These are phyloP conservation scores for Calonectria montana DNA, from an alignment of 2,329 filamentous ascomycete genomes.

Conservation along the genomic window DNA sequence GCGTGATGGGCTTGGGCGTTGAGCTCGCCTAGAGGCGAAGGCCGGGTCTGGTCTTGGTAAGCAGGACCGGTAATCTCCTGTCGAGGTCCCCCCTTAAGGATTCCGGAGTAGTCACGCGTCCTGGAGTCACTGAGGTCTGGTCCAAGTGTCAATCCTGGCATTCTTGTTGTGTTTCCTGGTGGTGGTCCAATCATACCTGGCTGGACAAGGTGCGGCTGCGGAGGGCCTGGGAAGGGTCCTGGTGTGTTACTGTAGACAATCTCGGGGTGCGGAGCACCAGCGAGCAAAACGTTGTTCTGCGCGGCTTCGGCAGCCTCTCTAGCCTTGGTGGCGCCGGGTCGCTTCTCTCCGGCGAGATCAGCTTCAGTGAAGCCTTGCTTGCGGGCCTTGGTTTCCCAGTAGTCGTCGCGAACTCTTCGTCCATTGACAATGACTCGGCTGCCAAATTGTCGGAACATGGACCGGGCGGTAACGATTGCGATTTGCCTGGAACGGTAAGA, in stretches of 20 bases:
- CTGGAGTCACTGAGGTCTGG: constrained; percentile 82
- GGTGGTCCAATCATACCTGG: constrained; percentile 76
- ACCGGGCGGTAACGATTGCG: constrained; percentile 95
- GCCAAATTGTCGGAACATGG: constrained; percentile 99
- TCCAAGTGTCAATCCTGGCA: constrained; percentile 86
- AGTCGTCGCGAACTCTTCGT: constrained; percentile 92
- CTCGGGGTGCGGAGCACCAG: constrained; percentile 77
- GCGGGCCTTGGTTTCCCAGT: constrained; percentile 96
- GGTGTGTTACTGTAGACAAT: constrained; percentile 87
- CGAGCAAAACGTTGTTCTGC: constrained; percentile 69
- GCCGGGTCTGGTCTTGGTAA: constrained; percentile 87
- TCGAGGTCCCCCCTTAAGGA: constrained; percentile 80
- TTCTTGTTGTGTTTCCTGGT: constrained; percentile 74
- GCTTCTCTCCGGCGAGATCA: constrained; percentile 94
- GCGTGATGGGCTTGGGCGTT: constrained; percentile 88
- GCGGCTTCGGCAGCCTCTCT: constrained; percentile 81
- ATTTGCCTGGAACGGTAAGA: constrained; percentile 99
- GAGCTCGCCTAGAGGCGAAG: constrained; percentile 81
- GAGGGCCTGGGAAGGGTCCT: constrained; percentile 72
- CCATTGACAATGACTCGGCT: constrained; percentile 93
- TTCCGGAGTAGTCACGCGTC: constrained; percentile 83
- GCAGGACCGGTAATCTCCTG: constrained; percentile 90
- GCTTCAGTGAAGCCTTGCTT: constrained; percentile 99
- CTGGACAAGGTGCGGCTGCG: constrained; percentile 76
- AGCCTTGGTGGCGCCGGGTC: constrained; percentile 90